These are phyloP conservation scores for Inga oerstediana DNA, from an alignment of 306 rosid species.

Conservation along the genomic window DNA sequence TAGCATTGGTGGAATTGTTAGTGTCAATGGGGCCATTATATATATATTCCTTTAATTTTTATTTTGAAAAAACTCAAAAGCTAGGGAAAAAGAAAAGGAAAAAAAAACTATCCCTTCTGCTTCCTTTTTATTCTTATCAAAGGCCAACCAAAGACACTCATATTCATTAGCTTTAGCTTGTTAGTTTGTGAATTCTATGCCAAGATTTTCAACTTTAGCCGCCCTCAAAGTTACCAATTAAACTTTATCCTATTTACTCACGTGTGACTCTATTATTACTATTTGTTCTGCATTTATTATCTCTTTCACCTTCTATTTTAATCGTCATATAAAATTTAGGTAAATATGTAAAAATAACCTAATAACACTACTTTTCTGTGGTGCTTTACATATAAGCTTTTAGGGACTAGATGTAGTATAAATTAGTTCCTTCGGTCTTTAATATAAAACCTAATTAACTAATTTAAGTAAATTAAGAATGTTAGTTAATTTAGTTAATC, in stretches of 20 bases:
- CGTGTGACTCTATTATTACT: neutral
- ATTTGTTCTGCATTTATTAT: no score
- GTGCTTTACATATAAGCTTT: no score
- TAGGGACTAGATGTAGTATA: no score
- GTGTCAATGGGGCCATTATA: conserved; percentile 50
- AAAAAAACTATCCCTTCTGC: neutral
- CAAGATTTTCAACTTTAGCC: conserved; percentile 37
- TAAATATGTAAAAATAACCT: no score
- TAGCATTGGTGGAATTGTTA: conserved; percentile 67
- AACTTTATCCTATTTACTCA: conserved; percentile 40
- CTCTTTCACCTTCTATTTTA: no score
- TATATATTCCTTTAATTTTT: neutral
- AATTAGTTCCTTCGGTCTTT: accelerated
- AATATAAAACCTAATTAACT: no score
- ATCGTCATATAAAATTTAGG: no score
- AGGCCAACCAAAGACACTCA: conserved; percentile 40
- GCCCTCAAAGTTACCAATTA: conserved; percentile 29
- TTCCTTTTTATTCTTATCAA: conserved; percentile 8
- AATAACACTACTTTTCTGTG: no score
- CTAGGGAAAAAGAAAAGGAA: neutral
- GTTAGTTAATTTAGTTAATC: no score
- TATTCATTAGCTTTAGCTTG: conserved; percentile 42
- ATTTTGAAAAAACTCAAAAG: neutral
- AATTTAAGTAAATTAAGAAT: no score
- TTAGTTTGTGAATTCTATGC: conserved; percentile 40